A percentile compares a stretch with the other conserved stretches of the same genome.
Evolutionary conservation across 495 filamentous ascomycete genomes (phyloP).

Genomic region (Jackrogersella minutella): DNA sequence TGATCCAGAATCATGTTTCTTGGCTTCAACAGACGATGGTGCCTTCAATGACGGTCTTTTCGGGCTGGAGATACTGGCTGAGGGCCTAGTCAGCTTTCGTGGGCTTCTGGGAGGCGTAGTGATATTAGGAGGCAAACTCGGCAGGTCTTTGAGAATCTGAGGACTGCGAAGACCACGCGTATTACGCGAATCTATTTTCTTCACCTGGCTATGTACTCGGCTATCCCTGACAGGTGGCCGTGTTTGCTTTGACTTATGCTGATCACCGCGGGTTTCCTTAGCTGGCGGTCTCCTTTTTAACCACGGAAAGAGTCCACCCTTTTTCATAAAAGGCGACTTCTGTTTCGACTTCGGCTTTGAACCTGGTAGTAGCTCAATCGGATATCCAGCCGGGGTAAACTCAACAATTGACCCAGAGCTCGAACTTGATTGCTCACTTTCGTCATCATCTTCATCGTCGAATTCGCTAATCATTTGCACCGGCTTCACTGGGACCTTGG

Average conservation of each 20-base stretch:
- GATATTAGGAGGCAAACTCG: not conserved
- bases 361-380: slow-evolving; percentile 20
- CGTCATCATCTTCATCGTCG: slow-evolving; percentile 14
- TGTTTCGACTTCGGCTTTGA: slow-evolving; percentile 18
- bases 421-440: slow-evolving; percentile 13
- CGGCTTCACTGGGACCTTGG: not conserved
- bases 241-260: not conserved
- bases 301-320: slow-evolving; percentile 38
- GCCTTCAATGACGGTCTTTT: slow-evolving; percentile 11
- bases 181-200: slow-evolving; percentile 5
- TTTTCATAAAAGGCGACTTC: slow-evolving; percentile 15
- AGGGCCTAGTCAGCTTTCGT: not conserved
- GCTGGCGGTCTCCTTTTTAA: slow-evolving; percentile 34
- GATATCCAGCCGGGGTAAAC: slow-evolving; percentile 37
- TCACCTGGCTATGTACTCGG: slow-evolving; percentile 2
- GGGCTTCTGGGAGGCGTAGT: slow-evolving; percentile 1
- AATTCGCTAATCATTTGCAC: slow-evolving; percentile 6
- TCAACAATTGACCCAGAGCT: slow-evolving; percentile 42
- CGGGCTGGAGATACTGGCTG: slow-evolving; percentile 9
- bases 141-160: not conserved
- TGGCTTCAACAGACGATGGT: not conserved
- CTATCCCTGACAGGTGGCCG: slow-evolving; percentile 2
- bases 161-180: not conserved
- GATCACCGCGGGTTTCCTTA: not conserved
- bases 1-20: slow-evolving; percentile 9